Percentiles rank a stretch among this genome's conserved stretches.
These are phyloP conservation scores for Teunomyces atbi DNA, from an alignment of 805 yeast genomes.

Conservation along the genomic window DNA sequence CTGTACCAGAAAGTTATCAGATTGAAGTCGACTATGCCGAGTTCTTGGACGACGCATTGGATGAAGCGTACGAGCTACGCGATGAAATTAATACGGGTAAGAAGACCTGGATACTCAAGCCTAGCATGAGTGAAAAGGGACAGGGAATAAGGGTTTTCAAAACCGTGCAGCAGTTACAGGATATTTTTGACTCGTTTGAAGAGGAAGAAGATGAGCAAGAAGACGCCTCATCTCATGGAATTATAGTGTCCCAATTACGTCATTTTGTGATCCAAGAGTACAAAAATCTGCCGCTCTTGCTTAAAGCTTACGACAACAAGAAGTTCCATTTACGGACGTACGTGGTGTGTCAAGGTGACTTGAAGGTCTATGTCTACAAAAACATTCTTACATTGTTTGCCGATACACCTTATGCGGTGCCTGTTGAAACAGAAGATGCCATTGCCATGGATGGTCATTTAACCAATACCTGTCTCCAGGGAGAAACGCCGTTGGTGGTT, in stretches of 20 bases:
- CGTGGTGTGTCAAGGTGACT: conserved; percentile 69
- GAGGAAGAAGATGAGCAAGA: conserved; percentile 66
- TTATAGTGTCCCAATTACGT: conserved; percentile 82
- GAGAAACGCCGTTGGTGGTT: conserved; percentile 51
- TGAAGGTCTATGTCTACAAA: conserved; percentile 75
- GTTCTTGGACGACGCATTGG: conserved; percentile 88
- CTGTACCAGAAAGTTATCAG: conserved; percentile 74
- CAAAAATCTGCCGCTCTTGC: conserved; percentile 61
- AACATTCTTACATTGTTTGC: conserved; percentile 85
- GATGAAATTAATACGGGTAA: conserved; percentile 63
- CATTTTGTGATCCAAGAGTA: conserved; percentile 91
- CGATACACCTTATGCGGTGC: conserved; percentile 42
- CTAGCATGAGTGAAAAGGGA: conserved; percentile 96
- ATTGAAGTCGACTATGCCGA: conserved; percentile 95
- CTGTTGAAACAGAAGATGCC: conserved; percentile 21
- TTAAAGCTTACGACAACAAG: conserved; percentile 56
- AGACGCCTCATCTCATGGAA: conserved; percentile 51
- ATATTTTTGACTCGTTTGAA: conserved; percentile 81
- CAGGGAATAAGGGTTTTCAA: conserved; percentile 88
- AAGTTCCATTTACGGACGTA: conserved; percentile 91
- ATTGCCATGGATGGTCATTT: conserved; percentile 70
- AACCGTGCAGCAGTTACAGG: conserved; percentile 76
- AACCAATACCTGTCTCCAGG: conserved; percentile 91
- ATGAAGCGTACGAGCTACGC: conserved; percentile 86
- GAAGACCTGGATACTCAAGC: conserved; percentile 86